phyloP scores from a whole-genome alignment of 768 basidiomycete genomes.

The Hygrophorus pudorinus region DNA sequence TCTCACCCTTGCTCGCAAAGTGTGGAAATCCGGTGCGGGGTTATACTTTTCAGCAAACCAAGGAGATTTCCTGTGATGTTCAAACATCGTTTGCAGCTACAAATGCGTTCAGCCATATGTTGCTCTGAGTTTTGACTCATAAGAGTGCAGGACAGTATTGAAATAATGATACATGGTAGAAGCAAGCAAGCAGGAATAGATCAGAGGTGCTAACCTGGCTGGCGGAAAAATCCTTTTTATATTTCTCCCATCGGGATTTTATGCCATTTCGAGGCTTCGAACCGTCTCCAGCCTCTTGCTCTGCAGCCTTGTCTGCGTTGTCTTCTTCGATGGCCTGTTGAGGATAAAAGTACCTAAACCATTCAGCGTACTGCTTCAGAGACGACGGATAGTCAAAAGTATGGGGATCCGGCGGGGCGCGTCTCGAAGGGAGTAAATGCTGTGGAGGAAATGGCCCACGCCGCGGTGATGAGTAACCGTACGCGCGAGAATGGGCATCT shows the following conservation, averaged over 20 bases:
- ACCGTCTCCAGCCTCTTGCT: conserved; percentile 75
- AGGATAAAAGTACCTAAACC: conserved; percentile 73
- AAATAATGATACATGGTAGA: conserved; percentile 17
- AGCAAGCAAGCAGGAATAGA: conserved; percentile 11
- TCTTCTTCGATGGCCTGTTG: conserved; percentile 77
- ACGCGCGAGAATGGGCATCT: conserved; percentile 61
- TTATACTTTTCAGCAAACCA: conserved; percentile 98
- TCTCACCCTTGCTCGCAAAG: conserved; percentile 68
- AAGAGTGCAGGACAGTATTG: conserved; percentile 15
- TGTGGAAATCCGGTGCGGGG: conserved; percentile 56
- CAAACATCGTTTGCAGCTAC: conserved; percentile 93
- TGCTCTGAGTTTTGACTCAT: conserved; percentile 4
- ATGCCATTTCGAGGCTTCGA: conserved; percentile 80
- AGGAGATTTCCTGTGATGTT: conserved; percentile 88
- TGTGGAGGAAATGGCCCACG: conserved; percentile 43
- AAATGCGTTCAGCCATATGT: conserved; percentile 20
- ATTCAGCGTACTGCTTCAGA: conserved; percentile 79
- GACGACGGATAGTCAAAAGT: conserved; percentile 74
- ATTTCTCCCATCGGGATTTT: conserved; percentile 81
- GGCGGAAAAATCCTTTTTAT: conserved; percentile 83
- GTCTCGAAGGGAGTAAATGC: conserved; percentile 38
- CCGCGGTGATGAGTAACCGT: conserved; percentile 51
- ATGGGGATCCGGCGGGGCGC: conserved; percentile 70
- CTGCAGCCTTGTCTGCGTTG: conserved; percentile 72
- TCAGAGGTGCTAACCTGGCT: conserved; percentile 62